Evolutionary conservation across 192 early-diverging fungal genomes (phyloP).

Genomic region (Mortierella antarctica): DNA sequence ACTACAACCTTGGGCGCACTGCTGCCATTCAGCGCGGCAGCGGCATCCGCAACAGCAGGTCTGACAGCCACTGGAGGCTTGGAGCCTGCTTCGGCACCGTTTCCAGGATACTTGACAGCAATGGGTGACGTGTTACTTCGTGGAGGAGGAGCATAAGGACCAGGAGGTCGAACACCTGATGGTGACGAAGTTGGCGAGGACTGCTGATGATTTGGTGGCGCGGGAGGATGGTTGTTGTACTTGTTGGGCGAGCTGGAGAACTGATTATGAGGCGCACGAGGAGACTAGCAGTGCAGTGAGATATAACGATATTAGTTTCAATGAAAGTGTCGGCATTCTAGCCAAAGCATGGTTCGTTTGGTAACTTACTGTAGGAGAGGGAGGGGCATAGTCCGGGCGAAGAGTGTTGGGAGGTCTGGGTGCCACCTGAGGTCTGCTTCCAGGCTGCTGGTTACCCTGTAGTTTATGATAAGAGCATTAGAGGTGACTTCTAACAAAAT

Average conservation of each 20-base stretch:
- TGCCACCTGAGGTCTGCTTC: constrained; percentile 45
- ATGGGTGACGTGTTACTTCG: constrained; percentile 39
- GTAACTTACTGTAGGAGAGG: constrained; percentile 46
- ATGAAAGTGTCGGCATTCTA: not conserved
- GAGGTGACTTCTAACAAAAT: not conserved
- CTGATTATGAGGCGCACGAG: constrained; percentile 30
- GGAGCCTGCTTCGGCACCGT: constrained; percentile 10
- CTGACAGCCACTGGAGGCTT: constrained; percentile 19
- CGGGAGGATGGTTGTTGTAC: constrained; percentile 12
- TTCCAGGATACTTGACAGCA: constrained; percentile 37
- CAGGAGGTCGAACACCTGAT: constrained; percentile 26
- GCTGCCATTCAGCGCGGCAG: constrained; percentile 45
- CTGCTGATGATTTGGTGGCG: constrained; percentile 18
- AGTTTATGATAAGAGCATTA: not conserved
- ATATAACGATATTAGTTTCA: not conserved
- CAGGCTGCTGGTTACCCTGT: constrained; percentile 40
- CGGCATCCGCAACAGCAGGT: constrained; percentile 43
- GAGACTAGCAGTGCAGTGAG: constrained; percentile 18
- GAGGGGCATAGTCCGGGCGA: constrained; percentile 43
- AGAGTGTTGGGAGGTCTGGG: constrained; percentile 50
- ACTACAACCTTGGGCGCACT: constrained; percentile 57
- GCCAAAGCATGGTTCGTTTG: not conserved
- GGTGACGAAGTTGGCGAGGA: constrained; percentile 38
- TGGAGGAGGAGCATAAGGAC: constrained; percentile 25
- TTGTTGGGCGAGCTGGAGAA: constrained; percentile 29